A percentile compares a stretch with the other conserved stretches of the same genome.
These are phyloP conservation scores for Colletotrichum simmondsii DNA, from an alignment of 2,329 filamentous ascomycete genomes.

Conservation along the genomic window DNA sequence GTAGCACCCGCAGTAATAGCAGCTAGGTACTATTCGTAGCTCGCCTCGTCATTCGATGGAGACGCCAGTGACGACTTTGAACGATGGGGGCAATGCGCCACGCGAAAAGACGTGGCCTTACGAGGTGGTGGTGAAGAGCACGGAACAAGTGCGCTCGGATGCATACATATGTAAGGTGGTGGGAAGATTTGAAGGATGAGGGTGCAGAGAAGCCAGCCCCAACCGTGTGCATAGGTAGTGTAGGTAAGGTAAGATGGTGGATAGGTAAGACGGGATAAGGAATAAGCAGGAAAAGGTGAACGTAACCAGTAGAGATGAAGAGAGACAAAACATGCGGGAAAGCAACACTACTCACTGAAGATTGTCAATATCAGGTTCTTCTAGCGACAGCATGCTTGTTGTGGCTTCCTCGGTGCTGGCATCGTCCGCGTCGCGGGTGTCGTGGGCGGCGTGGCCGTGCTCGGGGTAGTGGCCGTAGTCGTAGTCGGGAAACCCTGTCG, in stretches of 20 bases:
- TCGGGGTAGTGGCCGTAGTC: slow-evolving; percentile 12
- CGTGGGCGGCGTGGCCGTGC: neutral
- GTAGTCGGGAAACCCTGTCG: slow-evolving; percentile 29
- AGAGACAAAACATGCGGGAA: neutral
- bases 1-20: neutral
- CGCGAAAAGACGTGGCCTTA: slow-evolving; percentile 25
- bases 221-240: neutral
- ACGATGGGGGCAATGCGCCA: neutral
- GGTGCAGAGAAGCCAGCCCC: slow-evolving; percentile 4
- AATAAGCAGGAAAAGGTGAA: slow-evolving; percentile 6
- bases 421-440: neutral
- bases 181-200: neutral
- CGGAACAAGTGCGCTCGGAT: slow-evolving; percentile 18
- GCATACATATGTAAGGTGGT: slow-evolving; percentile 1
- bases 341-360: slow-evolving; percentile 3
- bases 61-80: neutral
- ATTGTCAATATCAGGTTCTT: neutral
- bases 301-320: neutral
- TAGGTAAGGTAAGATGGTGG: neutral
- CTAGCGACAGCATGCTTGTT: slow-evolving; percentile 18
- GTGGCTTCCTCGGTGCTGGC: slow-evolving; percentile 16
- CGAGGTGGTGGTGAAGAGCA: slow-evolving; percentile 1
- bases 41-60: slow-evolving; percentile 16
- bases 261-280: neutral
- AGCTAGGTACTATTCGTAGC: neutral